These are phyloP conservation scores for Xylaria grammica DNA, from an alignment of 495 filamentous ascomycete species.

Conservation along the genomic window DNA sequence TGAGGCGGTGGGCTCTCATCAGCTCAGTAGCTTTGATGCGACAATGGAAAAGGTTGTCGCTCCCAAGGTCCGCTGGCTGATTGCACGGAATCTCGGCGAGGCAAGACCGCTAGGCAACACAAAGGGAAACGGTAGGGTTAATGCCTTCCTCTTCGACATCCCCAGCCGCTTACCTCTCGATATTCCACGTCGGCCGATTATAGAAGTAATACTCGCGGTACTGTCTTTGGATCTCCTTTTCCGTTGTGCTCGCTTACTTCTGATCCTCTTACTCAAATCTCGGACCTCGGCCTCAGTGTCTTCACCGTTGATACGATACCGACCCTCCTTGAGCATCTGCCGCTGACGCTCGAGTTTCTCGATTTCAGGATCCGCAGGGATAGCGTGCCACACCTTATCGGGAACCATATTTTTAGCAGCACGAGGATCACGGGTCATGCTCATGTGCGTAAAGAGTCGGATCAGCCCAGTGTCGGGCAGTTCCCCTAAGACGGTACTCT, in stretches of 20 bases:
- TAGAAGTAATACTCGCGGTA: constrained; percentile 36
- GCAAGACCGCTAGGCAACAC: constrained; percentile 27
- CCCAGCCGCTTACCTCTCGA: constrained; percentile 32
- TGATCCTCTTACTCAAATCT: constrained; percentile 20
- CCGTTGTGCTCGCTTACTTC: constrained; percentile 23
- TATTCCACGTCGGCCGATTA: constrained; percentile 36
- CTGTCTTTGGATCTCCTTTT: constrained; percentile 18
- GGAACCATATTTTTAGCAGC: constrained; percentile 28
- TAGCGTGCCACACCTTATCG: constrained; percentile 23
- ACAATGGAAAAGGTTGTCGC: too few species aligned
- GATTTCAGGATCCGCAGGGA: constrained; percentile 31
- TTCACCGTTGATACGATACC: constrained; percentile 19
- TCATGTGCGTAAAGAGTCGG: constrained; percentile 29
- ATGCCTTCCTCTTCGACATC: constrained; percentile 29
- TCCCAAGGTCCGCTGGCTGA: background rate
- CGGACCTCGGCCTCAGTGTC: constrained; percentile 25
- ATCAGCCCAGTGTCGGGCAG: constrained; percentile 22
- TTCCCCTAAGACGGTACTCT: constrained; percentile 28
- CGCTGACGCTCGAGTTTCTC: constrained; percentile 27
- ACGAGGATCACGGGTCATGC: constrained; percentile 34
- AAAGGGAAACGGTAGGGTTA: constrained; percentile 26
- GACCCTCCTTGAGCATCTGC: constrained; percentile 30
- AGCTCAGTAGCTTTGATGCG: too few species aligned
- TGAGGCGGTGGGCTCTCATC: too few species aligned
- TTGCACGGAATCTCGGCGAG: constrained; percentile 27